phyloP scores from a whole-genome alignment of 2,329 filamentous ascomycete genomes.

The Trichoderma sp. region DNA sequence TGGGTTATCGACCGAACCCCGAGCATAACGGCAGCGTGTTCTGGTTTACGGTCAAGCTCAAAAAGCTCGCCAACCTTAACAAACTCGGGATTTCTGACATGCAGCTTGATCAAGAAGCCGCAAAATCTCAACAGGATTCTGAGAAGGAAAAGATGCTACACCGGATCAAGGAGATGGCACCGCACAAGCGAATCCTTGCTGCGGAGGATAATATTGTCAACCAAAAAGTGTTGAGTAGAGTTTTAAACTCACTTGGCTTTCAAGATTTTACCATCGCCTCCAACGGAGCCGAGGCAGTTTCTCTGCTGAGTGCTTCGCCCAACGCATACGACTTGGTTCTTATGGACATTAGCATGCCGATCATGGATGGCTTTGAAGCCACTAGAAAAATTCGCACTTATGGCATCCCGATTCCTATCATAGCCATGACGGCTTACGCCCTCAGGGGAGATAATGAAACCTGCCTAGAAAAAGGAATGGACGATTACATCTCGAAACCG shows the following conservation, averaged over 20 bases:
- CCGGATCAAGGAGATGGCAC: conserved; percentile 44
- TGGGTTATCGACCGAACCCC: conserved; percentile 48
- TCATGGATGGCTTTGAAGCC: conserved; percentile 54
- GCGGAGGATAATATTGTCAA: conserved; percentile 51
- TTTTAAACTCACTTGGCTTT: conserved; percentile 47
- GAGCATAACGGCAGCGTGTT: conserved; percentile 54
- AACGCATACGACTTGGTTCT: conserved; percentile 40
- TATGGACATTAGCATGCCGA: conserved; percentile 58
- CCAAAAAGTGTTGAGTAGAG: conserved; percentile 45
- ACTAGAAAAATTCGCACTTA: conserved; percentile 42
- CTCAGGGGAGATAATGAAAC: conserved; percentile 58
- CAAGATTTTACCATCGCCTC: conserved; percentile 36
- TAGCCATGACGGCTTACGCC: conserved; percentile 59
- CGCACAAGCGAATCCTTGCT: conserved; percentile 46
- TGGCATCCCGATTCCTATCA: conserved; percentile 59
- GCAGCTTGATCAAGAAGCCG: conserved; percentile 28
- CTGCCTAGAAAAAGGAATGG: conserved; percentile 59
- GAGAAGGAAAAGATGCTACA: conserved; percentile 31
- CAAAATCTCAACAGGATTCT: conserved; percentile 35
- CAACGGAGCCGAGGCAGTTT: conserved; percentile 32
- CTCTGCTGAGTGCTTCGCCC: conserved; percentile 40
- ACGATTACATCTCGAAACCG: conserved; percentile 60
- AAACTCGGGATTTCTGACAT: conserved; percentile 37
- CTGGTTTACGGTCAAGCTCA: conserved; percentile 54
- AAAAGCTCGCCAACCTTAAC: conserved; percentile 40